Evolutionary conservation across 2,329 filamentous ascomycete species (phyloP).

Genomic region (Microcera coccophila): DNA sequence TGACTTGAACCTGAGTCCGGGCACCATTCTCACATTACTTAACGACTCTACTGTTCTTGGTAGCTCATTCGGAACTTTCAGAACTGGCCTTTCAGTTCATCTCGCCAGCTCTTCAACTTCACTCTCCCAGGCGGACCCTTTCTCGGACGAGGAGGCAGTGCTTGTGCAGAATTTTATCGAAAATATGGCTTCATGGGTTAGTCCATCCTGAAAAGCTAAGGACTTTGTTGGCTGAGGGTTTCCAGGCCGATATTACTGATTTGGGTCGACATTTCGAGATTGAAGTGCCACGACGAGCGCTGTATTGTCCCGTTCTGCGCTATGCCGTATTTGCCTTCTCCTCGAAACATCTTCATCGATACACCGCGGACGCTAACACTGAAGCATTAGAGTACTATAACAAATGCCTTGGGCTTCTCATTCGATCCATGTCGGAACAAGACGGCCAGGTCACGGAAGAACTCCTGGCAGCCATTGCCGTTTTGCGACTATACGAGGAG

Average conservation of each 20-base stretch:
- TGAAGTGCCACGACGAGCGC: constrained; percentile 12
- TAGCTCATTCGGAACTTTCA: not conserved
- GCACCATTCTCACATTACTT: not conserved
- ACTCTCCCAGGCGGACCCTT: constrained; percentile 4
- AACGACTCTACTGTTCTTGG: not conserved
- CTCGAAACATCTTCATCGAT: constrained; percentile 9
- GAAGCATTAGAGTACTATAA: constrained; percentile 13
- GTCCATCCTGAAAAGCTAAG: not conserved
- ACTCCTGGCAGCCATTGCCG: constrained; percentile 10
- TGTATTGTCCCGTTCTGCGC: constrained; percentile 14
- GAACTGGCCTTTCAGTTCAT: not conserved
- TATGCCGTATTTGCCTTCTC: constrained; percentile 17
- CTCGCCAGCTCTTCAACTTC: constrained; percentile 7
- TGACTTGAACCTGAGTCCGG: not conserved
- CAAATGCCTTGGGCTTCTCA: constrained; percentile 12
- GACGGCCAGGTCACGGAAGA: constrained; percentile 11
- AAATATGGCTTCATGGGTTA: constrained; percentile 12
- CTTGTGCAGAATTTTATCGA: constrained; percentile 13
- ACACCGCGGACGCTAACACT: constrained; percentile 8
- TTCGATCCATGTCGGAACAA: constrained; percentile 10
- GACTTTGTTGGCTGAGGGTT: not conserved
- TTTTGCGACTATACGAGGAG: constrained; percentile 13
- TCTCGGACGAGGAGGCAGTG: constrained; percentile 9
- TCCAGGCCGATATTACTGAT: constrained; percentile 12
- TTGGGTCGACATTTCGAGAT: constrained; percentile 15